Evolutionary conservation across 2,329 filamentous ascomycete genomes (phyloP).

Genomic region (Alternaria sp.): DNA sequence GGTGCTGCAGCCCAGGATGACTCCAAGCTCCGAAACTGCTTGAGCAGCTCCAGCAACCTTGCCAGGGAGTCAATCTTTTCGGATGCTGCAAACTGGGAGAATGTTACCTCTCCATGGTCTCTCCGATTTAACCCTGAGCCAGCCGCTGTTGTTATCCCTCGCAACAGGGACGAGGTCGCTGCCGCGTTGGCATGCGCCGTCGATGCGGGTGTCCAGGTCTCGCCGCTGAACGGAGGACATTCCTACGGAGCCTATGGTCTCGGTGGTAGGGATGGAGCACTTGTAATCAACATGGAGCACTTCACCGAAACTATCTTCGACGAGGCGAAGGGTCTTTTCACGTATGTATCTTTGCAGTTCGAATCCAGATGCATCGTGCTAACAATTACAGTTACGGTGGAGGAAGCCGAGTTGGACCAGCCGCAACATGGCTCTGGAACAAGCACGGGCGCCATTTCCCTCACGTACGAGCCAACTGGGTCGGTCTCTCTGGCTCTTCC

Average conservation of each 20-base stretch:
- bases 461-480: constrained; percentile 27
- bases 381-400: constrained; percentile 22
- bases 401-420: constrained; percentile 27
- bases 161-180: constrained; percentile 19
- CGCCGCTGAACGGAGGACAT: constrained; percentile 25
- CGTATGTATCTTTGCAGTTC: not conserved
- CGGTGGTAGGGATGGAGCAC: constrained; percentile 22
- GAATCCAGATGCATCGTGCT: not conserved
- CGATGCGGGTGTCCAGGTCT: constrained; percentile 23
- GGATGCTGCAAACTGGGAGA: constrained; percentile 18
- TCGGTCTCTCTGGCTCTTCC: constrained; percentile 26
- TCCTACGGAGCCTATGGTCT: constrained; percentile 30
- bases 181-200: constrained; percentile 24
- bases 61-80: constrained; percentile 9
- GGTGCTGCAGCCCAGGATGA: constrained; percentile 16
- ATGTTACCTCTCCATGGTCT: constrained; percentile 21
- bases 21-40: constrained; percentile 17
- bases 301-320: constrained; percentile 24
- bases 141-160: constrained; percentile 21
- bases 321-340: constrained; percentile 17
- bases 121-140: constrained; percentile 28
- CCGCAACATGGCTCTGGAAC: constrained; percentile 28
- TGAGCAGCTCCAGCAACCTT: constrained; percentile 12
- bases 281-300: constrained; percentile 26
- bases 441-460: constrained; percentile 31